Evolutionary conservation across 768 basidiomycete species (phyloP).

Genomic region (Hemileccinum impolitum): DNA sequence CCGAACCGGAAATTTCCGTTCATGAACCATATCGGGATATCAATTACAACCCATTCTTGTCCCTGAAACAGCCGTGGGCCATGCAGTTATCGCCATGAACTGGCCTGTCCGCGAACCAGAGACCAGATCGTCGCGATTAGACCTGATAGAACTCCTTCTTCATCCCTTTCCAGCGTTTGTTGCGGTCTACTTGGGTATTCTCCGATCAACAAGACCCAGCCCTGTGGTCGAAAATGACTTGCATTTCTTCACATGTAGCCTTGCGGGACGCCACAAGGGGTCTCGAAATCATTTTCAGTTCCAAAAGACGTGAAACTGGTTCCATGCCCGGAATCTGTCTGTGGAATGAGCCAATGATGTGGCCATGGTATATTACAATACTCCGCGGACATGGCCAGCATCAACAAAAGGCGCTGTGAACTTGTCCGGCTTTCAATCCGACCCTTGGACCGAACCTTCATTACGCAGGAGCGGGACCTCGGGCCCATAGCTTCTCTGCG

Average conservation of each 20-base stretch:
- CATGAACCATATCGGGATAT: slow-evolving; percentile 27
- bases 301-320: slow-evolving; percentile 1
- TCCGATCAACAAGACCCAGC: slow-evolving; percentile 17
- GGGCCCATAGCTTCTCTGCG: slow-evolving; percentile 8
- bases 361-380: slow-evolving; percentile 1
- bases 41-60: slow-evolving; percentile 6
- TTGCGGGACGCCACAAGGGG: not conserved
- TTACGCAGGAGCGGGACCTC: slow-evolving; percentile 18
- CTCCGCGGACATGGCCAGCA: slow-evolving; percentile 27
- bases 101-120: slow-evolving; percentile 15
- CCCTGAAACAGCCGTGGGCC: slow-evolving; percentile 27
- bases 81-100: not conserved
- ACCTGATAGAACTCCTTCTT: slow-evolving; percentile 20
- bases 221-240: not conserved
- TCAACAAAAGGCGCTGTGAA: slow-evolving; percentile 12
- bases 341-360: not conserved
- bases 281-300: slow-evolving; percentile 2
- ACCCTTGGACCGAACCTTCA: slow-evolving; percentile 17
- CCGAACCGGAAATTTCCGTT: slow-evolving; percentile 28
- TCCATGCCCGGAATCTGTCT: slow-evolving; percentile 13
- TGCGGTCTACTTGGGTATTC: slow-evolving; percentile 12
- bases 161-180: slow-evolving; percentile 6
- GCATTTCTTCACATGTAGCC: slow-evolving; percentile 10
- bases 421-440: slow-evolving; percentile 12
- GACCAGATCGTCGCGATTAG: slow-evolving; percentile 22